Conservation (phyloP, 2,329 filamentous ascomycete species). For the Pseudogymnoascus destructans region DNA sequence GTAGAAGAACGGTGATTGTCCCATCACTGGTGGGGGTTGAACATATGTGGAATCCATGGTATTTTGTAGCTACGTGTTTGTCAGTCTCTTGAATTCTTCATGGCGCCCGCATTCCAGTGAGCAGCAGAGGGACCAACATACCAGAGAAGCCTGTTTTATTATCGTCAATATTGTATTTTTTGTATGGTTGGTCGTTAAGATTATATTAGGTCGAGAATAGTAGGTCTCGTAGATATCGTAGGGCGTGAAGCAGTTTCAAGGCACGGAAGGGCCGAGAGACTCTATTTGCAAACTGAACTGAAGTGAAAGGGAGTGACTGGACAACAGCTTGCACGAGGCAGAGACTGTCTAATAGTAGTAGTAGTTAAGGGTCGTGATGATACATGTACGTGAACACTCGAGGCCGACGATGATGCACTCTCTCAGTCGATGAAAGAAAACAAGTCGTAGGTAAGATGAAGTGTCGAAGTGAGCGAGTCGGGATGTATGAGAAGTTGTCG, state of each 20-base stretch:
- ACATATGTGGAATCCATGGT: slow-evolving; percentile 25
- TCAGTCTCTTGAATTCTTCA: slow-evolving; percentile 18
- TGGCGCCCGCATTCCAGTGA: slow-evolving; percentile 16
- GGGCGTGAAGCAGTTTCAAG: slow-evolving; percentile 10
- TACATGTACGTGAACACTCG: slow-evolving; percentile 22
- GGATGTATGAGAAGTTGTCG: slow-evolving; percentile 23
- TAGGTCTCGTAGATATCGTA: slow-evolving; percentile 1
- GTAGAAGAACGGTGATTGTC: slow-evolving; percentile 72
- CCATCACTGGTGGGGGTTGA: slow-evolving; percentile 41
- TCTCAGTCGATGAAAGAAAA: slow-evolving; percentile 26
- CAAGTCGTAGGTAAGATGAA: slow-evolving; percentile 23
- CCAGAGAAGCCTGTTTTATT: slow-evolving; percentile 12
- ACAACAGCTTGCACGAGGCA: slow-evolving; percentile 23
- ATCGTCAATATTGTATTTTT: slow-evolving; percentile 10
- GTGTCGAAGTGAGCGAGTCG: slow-evolving; percentile 14
- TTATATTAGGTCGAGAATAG: slow-evolving; percentile 6
- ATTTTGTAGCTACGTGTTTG: slow-evolving; percentile 14
- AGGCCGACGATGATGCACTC: background rate
- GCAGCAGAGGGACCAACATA: slow-evolving; percentile 13
- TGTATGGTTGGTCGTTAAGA: background rate
- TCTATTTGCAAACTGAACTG: background rate
- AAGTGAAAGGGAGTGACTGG: slow-evolving; percentile 27
- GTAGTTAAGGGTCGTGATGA: slow-evolving; percentile 22
- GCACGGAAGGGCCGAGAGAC: slow-evolving; percentile 14
- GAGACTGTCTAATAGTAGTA: slow-evolving; percentile 25